Evolutionary conservation across 2,329 filamentous ascomycete genomes (phyloP).

Genomic region (Tolypocladium nubicola): DNA sequence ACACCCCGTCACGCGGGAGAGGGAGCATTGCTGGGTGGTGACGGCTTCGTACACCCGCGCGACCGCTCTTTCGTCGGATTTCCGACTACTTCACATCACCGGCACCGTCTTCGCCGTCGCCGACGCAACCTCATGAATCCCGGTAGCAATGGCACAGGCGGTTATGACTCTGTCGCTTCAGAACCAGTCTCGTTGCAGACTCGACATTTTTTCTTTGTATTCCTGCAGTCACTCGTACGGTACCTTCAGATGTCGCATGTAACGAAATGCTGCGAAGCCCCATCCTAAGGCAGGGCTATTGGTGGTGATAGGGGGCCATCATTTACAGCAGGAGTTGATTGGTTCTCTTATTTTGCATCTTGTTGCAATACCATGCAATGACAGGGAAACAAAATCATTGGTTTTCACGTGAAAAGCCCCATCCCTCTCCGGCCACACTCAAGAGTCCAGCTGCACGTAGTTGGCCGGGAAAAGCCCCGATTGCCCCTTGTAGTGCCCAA

Average conservation of each 20-base stretch:
- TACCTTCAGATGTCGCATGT: neutral
- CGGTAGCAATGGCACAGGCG: neutral
- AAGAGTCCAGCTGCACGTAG: constrained; percentile 50
- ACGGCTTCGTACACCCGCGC: neutral
- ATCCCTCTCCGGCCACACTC: neutral
- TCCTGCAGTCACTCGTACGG: neutral
- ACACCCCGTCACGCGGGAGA: neutral
- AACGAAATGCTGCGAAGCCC: neutral
- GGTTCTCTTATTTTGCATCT: neutral
- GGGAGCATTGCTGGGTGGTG: neutral
- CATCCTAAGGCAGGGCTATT: neutral
- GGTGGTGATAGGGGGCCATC: neutral
- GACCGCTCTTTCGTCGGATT: neutral
- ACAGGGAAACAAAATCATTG: neutral
- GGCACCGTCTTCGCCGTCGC: neutral
- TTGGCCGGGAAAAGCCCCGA: constrained; percentile 76
- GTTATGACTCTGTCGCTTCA: neutral
- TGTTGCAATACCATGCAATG: constrained; percentile 1
- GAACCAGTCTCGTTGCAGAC: neutral
- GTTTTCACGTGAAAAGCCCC: neutral
- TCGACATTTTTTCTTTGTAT: neutral
- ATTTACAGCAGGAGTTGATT: neutral
- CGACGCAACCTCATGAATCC: neutral
- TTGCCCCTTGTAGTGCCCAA: constrained; percentile 71
- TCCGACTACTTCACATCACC: neutral